Percentiles rank a stretch among this genome's conserved stretches.
Conservation (phyloP, 345 rosid species). For the Gossypium mustelinum region DNA sequence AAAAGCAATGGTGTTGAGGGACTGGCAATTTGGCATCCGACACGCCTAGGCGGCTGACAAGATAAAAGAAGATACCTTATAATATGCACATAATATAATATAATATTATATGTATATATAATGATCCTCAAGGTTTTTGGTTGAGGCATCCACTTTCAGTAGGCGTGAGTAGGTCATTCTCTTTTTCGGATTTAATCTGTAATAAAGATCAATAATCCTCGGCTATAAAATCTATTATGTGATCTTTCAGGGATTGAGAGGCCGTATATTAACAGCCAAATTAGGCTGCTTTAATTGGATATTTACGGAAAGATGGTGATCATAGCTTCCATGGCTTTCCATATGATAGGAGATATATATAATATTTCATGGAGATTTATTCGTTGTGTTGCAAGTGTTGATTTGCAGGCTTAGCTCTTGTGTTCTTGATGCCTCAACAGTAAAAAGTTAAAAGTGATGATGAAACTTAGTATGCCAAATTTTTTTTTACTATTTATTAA, state of each 20-base stretch:
- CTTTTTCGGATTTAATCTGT: neutral
- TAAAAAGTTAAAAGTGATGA: no score
- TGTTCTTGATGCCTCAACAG: no score
- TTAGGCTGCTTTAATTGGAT: neutral
- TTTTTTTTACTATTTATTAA: no score
- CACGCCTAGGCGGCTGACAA: neutral
- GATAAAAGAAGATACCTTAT: neutral
- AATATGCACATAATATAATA: neutral
- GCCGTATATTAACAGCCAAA: neutral
- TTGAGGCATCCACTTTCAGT: neutral
- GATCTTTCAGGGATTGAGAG: neutral
- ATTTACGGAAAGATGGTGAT: neutral
- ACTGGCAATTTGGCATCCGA: neutral
- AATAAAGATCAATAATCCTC: neutral
- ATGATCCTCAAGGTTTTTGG: neutral
- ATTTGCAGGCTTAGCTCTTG: no score
- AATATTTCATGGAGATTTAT: no score
- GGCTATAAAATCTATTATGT: neutral
- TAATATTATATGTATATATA: neutral
- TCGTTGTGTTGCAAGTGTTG: no score
- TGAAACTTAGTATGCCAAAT: no score
- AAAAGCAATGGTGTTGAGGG: conserved; percentile 4
- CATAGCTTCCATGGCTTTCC: neutral
- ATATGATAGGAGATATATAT: no score
- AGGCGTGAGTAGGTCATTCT: neutral